Base-by-base conservation (phyloP, 225 moss, liverwort and hornwort genomes). In the Polytrichum formosum region DNA sequence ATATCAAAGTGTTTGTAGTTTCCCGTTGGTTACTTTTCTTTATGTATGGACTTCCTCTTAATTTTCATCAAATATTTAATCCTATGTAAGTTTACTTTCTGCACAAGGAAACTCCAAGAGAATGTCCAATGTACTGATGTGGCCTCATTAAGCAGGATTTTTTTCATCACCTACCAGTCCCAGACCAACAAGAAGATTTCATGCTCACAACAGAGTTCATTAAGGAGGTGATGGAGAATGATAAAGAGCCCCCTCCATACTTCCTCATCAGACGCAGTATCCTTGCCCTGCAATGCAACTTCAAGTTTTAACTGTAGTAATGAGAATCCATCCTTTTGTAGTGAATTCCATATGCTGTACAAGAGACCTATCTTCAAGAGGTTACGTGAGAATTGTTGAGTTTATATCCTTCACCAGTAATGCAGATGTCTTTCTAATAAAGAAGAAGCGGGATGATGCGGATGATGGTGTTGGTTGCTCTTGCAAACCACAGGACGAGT, bases 241-340 rank as follows among this genome's bases (percentile, higher is more conserved):
- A 86, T 53, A 85, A 82, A 67, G 93, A 91, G 69, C 90, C 91
- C 63, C 91, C 93, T 70, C 93, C 93, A 35, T 93, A 90, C 75
- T 91, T 84, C 77, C 84, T 82, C 68, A 80, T 93, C 71, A 83
- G 91, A 68, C 88, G 91, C 77, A 93, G 91, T 93, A 93, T 92
- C 92, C 90, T 87, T 66, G 64, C 72, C 68, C 35, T 72, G 68
- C 73, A 67, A 20, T 64, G 17, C 64, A 70, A 21, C 65, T 66
- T 70, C 7, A 23, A 64, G 67, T 71, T 68, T 58, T 16, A 46
- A 46, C 46, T 46, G 13, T 1, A 46, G 46, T 46, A 46, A 13
- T 46, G 46, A 46, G 46, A 46, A 46, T 3, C 2, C 16, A 4
- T 46, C 46, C 46, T 46, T 13, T 46, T 35, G 35, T 35, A 9